These are phyloP conservation scores for Colletotrichum magnum DNA, from an alignment of 2,329 filamentous ascomycete species.

Conservation along the genomic window DNA sequence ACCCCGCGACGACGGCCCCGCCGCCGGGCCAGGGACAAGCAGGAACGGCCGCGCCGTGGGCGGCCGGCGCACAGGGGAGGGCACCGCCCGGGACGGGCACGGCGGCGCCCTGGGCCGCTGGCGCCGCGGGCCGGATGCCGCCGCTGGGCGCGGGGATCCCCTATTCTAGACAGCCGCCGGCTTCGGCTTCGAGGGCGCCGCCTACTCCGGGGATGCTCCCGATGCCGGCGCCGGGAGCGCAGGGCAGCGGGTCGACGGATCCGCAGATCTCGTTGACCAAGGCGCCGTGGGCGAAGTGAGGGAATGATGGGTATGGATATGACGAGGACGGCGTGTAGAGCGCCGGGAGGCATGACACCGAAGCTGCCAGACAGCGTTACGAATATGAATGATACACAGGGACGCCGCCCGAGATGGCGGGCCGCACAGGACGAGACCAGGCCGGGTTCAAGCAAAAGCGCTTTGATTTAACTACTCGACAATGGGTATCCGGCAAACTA, in stretches of 20 bases:
- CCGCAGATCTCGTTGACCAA: constrained; percentile 59
- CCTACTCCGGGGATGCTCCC: constrained; percentile 35
- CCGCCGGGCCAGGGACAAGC: constrained; percentile 43
- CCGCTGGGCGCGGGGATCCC: constrained; percentile 53
- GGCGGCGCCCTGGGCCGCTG: constrained; percentile 58
- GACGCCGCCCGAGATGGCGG: no score
- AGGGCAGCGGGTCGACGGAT: constrained; percentile 50
- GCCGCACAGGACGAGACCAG: background rate
- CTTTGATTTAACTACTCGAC: constrained; percentile 36
- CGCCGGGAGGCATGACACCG: background rate
- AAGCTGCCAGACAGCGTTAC: constrained; percentile 12
- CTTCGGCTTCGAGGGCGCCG: constrained; percentile 14
- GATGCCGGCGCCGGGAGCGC: constrained; percentile 39
- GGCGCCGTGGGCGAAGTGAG: constrained; percentile 62
- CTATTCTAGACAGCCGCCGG: constrained; percentile 54
- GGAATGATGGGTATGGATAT: background rate
- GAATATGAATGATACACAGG: background rate
- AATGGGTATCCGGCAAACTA: constrained; percentile 41
- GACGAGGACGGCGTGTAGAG: background rate
- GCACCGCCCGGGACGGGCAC: constrained; percentile 50
- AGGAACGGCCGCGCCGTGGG: constrained; percentile 62
- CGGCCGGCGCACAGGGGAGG: constrained; percentile 49
- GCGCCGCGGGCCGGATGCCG: constrained; percentile 55
- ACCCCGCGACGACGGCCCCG: constrained; percentile 44
- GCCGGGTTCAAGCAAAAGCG: constrained; percentile 17